Percentiles rank a stretch among this genome's conserved stretches.
Evolutionary conservation across 768 basidiomycete genomes (phyloP).

Genomic region (Naganishia vaughanmartiniae): DNA sequence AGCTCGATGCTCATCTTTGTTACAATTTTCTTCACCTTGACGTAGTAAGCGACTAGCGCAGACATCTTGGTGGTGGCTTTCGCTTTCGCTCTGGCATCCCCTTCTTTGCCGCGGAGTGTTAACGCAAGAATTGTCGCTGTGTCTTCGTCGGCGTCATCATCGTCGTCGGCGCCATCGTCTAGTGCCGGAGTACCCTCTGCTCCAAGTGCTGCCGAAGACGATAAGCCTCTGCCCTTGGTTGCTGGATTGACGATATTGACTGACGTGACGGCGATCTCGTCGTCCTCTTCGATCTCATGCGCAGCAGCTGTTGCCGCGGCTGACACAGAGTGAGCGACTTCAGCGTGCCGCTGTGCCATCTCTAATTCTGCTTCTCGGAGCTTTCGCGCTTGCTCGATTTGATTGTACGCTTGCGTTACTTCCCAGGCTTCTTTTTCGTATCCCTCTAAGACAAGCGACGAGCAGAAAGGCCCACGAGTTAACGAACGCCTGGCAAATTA

Average conservation of each 20-base stretch:
- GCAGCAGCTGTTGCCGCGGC: not conserved
- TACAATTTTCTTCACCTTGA: not conserved
- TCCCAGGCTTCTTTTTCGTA: conserved; percentile 24
- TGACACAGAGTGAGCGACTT: not conserved
- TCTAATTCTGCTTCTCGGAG: conserved; percentile 19
- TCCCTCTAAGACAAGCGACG: not conserved
- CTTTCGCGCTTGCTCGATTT: conserved; percentile 9
- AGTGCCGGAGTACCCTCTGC: not conserved
- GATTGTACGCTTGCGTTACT: not conserved
- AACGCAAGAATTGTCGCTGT: conserved; percentile 3
- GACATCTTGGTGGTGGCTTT: conserved; percentile 20
- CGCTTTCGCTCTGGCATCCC: conserved; percentile 16
- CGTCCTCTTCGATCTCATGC: conserved; percentile 5
- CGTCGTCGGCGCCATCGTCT: conserved; percentile 1
- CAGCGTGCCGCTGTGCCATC: conserved; percentile 8
- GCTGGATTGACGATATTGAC: not conserved
- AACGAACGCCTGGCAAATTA: too few relatives aligned
- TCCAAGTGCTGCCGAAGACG: not conserved
- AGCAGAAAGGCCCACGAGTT: not conserved
- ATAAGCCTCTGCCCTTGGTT: not conserved
- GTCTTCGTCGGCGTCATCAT: not conserved
- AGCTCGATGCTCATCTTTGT: conserved; percentile 12
- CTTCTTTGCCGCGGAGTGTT: conserved; percentile 13
- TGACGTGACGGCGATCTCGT: conserved; percentile 11
- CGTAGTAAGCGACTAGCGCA: conserved; percentile 1